A percentile compares a stretch with the other conserved stretches of the same genome.
These are phyloP conservation scores for Chrysoporthe austroafricana DNA, from an alignment of 2,329 filamentous ascomycete genomes.

Conservation along the genomic window DNA sequence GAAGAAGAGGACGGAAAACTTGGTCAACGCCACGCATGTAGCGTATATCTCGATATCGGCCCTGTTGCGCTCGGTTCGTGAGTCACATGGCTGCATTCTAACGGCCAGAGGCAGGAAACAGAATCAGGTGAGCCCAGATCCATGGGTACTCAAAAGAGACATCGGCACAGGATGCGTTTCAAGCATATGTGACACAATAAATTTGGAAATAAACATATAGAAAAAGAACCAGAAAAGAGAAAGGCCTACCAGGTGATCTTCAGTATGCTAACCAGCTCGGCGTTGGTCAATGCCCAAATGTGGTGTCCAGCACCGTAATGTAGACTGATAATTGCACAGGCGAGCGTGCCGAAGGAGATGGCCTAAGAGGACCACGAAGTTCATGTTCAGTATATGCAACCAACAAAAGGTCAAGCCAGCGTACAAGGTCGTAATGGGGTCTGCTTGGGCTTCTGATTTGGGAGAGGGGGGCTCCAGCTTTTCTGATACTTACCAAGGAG, in stretches of 20 bases:
- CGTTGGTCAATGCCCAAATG: background rate
- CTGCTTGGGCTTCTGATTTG: too few species aligned
- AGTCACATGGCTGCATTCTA: background rate
- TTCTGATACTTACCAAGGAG: background rate
- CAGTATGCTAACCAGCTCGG: background rate
- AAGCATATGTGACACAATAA: background rate
- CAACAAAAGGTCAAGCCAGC: background rate
- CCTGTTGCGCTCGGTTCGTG: background rate
- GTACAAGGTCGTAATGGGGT: too few species aligned
- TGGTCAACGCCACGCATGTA: background rate
- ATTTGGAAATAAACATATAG: background rate
- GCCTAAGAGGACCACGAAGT: background rate
- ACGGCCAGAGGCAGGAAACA: too few species aligned
- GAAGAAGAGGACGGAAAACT: slow-evolving; percentile 13
- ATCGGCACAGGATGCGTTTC: background rate
- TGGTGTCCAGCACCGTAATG: slow-evolving; percentile 13
- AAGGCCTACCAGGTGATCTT: background rate
- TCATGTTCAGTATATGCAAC: background rate
- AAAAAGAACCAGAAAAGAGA: background rate
- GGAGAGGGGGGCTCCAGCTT: too few species aligned
- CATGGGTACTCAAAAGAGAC: background rate
- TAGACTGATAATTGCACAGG: background rate
- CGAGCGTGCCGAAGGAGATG: background rate
- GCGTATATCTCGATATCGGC: slow-evolving; percentile 10
- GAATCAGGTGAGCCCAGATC: background rate